Conservation (phyloP, 2,329 filamentous ascomycete species). For the Hymenoscyphus occultus region DNA sequence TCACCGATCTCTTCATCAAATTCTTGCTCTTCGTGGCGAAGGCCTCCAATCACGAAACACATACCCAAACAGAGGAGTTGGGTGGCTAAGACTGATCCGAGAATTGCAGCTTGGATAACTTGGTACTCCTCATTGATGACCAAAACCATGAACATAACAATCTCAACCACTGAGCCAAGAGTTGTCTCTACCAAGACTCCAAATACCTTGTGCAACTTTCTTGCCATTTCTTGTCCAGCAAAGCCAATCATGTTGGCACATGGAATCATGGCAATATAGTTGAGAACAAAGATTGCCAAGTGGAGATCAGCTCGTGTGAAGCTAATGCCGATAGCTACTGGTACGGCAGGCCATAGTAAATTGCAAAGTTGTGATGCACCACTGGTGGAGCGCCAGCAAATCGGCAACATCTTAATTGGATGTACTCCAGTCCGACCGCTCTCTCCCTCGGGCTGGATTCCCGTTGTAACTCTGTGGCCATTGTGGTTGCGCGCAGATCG, state of each 20-base stretch:
- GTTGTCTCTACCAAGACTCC: conserved; percentile 61
- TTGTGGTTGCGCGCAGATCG: conserved; percentile 14
- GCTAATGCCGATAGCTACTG: conserved; percentile 64
- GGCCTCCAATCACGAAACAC: conserved; percentile 76
- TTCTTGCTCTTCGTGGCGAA: conserved; percentile 63
- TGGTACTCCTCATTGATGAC: conserved; percentile 54
- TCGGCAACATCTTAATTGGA: conserved; percentile 59
- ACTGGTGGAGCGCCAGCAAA: conserved; percentile 63
- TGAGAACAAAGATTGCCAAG: conserved; percentile 64
- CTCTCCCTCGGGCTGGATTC: conserved; percentile 55
- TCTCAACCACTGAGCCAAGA: conserved; percentile 74
- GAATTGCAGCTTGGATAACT: conserved; percentile 80
- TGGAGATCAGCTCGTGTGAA: conserved; percentile 55
- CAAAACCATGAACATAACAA: conserved; percentile 78
- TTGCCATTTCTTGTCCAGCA: conserved; percentile 66
- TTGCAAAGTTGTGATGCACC: conserved; percentile 64
- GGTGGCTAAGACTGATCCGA: conserved; percentile 80
- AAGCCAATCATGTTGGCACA: conserved; percentile 75
- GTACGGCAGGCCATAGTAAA: conserved; percentile 72
- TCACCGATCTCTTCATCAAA: conserved; percentile 78
- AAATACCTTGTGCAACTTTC: conserved; percentile 72
- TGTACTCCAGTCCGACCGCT: conserved; percentile 66
- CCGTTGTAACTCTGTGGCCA: conserved; percentile 34
- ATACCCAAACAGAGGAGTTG: conserved; percentile 75
- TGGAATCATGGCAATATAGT: conserved; percentile 75